phyloP scores from a whole-genome alignment of 2,329 filamentous ascomycete species.

The Neofusicoccum kwambonambiense region DNA sequence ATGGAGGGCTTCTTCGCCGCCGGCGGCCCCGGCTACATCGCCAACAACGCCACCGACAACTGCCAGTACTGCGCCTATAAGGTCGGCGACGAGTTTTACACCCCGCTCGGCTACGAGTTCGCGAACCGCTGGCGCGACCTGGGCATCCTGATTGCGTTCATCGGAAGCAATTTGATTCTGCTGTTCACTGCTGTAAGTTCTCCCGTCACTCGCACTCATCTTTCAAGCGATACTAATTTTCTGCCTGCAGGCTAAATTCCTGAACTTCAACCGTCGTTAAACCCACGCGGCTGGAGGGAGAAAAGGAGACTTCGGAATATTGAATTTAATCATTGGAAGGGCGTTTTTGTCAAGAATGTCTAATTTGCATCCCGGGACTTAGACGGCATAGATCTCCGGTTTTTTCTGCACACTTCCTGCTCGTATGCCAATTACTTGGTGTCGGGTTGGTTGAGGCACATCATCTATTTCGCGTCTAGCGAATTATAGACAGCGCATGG shows the following conservation, averaged over 20 bases:
- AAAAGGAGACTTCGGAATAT: not conserved
- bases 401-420: not conserved
- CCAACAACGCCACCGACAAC: conserved; percentile 60
- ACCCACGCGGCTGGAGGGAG: not conserved
- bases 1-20: conserved; percentile 67
- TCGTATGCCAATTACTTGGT: not conserved
- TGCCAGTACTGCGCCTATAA: conserved; percentile 83
- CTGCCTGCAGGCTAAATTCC: not conserved
- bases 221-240: not conserved
- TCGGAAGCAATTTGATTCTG: conserved; percentile 72
- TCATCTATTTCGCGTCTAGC: not conserved
- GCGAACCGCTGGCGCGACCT: conserved; percentile 75
- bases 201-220: not conserved
- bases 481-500: not conserved
- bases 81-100: conserved; percentile 78
- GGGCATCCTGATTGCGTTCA: conserved; percentile 74
- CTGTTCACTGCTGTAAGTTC: conserved; percentile 51
- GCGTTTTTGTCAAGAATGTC: not conserved
- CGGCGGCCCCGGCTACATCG: conserved; percentile 71
- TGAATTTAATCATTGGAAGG: not conserved
- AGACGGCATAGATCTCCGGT: conserved; percentile 1
- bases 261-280: conserved; percentile 18
- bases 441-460: not conserved
- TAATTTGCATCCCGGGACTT: not conserved
- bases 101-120: conserved; percentile 65